Evolutionary conservation across 352 stramenopile species (phyloP).

Genomic region (Phytophthora macrochlamydospora): DNA sequence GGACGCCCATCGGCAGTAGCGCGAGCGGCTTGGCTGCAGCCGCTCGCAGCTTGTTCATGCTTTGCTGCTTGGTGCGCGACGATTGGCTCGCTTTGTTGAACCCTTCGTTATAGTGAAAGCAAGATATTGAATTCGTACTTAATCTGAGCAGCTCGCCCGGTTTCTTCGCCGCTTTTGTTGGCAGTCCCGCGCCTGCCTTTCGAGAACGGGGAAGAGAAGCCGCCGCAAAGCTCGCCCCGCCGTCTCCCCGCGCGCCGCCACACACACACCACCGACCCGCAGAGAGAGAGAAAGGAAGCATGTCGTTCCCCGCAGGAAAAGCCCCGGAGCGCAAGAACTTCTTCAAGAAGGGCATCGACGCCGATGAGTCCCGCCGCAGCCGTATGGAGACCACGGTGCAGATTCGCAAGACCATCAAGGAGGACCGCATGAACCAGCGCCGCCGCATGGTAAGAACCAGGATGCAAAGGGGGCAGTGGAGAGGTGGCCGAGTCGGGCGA

Average conservation of each 20-base stretch:
- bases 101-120: no score
- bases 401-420: constrained; percentile 86
- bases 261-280: neutral
- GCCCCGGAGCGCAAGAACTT: constrained; percentile 74
- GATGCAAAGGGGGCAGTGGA: neutral
- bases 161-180: constrained; percentile 1
- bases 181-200: neutral
- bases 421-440: constrained; percentile 82
- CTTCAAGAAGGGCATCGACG: constrained; percentile 84
- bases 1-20: neutral
- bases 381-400: constrained; percentile 84
- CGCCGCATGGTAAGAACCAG: constrained; percentile 60
- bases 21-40: neutral
- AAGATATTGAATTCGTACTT: neutral
- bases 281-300: constrained; percentile 18
- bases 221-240: constrained; percentile 7
- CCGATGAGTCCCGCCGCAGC: constrained; percentile 74
- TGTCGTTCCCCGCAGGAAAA: constrained; percentile 77
- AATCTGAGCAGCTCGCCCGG: neutral
- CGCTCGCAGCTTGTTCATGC: neutral
- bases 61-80: neutral
- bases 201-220: constrained; percentile 36
- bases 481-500: neutral
- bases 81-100: no score
- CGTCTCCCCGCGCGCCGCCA: neutral